Base-by-base conservation (phyloP, 148 eudicot species). In the Amaranthus palmeri region DNA sequence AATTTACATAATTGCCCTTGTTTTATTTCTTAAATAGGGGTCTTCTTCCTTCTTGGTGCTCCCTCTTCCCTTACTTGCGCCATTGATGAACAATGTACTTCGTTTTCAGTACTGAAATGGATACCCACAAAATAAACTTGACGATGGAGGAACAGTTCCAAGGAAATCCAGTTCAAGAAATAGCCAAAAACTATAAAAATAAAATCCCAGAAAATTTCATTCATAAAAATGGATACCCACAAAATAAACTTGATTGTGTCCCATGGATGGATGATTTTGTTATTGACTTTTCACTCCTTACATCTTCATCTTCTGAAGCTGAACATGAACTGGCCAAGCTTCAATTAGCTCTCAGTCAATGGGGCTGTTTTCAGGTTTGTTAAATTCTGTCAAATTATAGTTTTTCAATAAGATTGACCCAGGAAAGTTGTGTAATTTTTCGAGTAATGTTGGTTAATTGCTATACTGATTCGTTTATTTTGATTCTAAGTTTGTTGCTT, bases 351-450 rank as follows among this genome's bases (percentile, higher is more conserved):
- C 81, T 81, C 48, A 77, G 45, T 50, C 45, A 75, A 18, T 81
- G 80, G 80, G 83, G 83, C 52, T 81, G 83, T 67, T 81, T 77
- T n/a, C 78, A 77, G 83, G 81, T 81, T 61, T 45, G 45, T 1
- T 54, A 25, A 2, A 9, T 65, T 52, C 1, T 25, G 36, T 72
- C 49, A 13, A 2, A 2, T 50, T 4, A 56, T 2, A 9, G 8
- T 5, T 63, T 62, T 61, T 42, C 1, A 41, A 41, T 7, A 43
- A 61, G 65, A 42, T 61, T 0, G 6, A 42, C 15, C 41, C 0
- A 57, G 61, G 11, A 57, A 57, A 18, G 13, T 14, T 57, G 41
- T 1, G 8, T 12, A n/a, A 10, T 45, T 45, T 65, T 1, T 43
- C 10, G 4, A n/a, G 5, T 25, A 25, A 65, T 65, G 18, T 45